These are phyloP conservation scores for Arthrobotrys conoides DNA, from an alignment of 2,329 filamentous ascomycete genomes.

Conservation along the genomic window DNA sequence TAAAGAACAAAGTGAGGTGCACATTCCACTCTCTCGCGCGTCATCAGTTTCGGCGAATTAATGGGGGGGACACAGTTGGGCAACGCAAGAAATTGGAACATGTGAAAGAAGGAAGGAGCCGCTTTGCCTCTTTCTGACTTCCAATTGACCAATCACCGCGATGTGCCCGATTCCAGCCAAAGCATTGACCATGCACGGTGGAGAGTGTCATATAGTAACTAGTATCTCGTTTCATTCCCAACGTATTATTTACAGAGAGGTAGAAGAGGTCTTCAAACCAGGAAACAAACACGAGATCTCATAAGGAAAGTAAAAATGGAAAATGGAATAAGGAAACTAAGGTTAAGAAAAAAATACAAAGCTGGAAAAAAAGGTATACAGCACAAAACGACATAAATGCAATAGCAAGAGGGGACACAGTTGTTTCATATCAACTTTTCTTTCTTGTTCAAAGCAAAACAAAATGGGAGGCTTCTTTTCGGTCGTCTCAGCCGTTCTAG, in stretches of 20 bases:
- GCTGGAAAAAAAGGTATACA: slow-evolving; percentile 49
- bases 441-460: background rate
- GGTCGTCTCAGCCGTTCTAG: slow-evolving; percentile 7
- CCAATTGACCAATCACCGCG: slow-evolving; percentile 34
- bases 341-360: slow-evolving; percentile 30
- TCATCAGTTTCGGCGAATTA: slow-evolving; percentile 29
- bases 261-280: slow-evolving; percentile 15
- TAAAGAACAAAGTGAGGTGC: background rate
- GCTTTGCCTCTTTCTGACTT: slow-evolving; percentile 3
- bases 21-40: slow-evolving; percentile 39
- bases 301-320: slow-evolving; percentile 1
- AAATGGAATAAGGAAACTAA: background rate
- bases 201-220: background rate
- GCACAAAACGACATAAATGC: slow-evolving; percentile 6
- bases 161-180: background rate
- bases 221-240: slow-evolving; percentile 52
- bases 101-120: slow-evolving; percentile 29
- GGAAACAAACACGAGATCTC: slow-evolving; percentile 9
- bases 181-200: background rate
- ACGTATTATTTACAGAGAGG: slow-evolving; percentile 42
- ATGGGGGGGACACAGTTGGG: slow-evolving; percentile 28
- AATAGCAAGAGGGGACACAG: slow-evolving; percentile 7
- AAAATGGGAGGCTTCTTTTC: background rate
- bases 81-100: slow-evolving; percentile 20
- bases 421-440: slow-evolving; percentile 48